These are phyloP conservation scores for Cladosporium phlei DNA, from an alignment of 2,329 filamentous ascomycete genomes.

Conservation along the genomic window DNA sequence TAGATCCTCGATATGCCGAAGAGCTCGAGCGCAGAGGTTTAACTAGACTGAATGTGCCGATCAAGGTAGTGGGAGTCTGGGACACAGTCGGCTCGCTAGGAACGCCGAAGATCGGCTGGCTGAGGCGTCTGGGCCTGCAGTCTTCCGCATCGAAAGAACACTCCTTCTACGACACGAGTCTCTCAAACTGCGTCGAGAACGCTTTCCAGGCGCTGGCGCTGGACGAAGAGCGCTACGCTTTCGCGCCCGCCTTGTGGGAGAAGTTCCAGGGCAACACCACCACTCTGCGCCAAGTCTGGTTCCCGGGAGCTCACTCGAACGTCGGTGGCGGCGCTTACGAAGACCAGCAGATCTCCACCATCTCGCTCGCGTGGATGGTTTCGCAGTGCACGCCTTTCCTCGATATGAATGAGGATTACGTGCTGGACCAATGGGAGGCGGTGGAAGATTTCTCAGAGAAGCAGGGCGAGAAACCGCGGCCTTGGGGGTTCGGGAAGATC, in stretches of 20 bases:
- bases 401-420: constrained; percentile 44
- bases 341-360: constrained; percentile 47
- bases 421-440: constrained; percentile 44
- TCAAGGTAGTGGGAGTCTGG: constrained; percentile 44
- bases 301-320: constrained; percentile 44
- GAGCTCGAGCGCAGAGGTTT: constrained; percentile 35
- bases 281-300: constrained; percentile 45
- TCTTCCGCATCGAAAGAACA: constrained; percentile 33
- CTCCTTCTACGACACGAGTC: constrained; percentile 46
- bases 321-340: constrained; percentile 45
- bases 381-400: constrained; percentile 46
- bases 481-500: constrained; percentile 48
- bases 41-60: constrained; percentile 30
- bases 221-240: constrained; percentile 40
- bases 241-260: constrained; percentile 42
- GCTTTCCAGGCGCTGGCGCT: constrained; percentile 44
- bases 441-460: constrained; percentile 43
- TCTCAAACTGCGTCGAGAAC: constrained; percentile 36
- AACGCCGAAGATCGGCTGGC: constrained; percentile 42
- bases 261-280: constrained; percentile 40
- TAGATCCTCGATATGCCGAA: constrained; percentile 39
- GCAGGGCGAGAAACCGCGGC: constrained; percentile 36
- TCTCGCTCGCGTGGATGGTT: constrained; percentile 56
- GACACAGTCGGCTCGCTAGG: constrained; percentile 44
- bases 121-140: constrained; percentile 32